Conservation (phyloP, 1,139 yeast genomes). For the Candida tunisiensis region DNA sequence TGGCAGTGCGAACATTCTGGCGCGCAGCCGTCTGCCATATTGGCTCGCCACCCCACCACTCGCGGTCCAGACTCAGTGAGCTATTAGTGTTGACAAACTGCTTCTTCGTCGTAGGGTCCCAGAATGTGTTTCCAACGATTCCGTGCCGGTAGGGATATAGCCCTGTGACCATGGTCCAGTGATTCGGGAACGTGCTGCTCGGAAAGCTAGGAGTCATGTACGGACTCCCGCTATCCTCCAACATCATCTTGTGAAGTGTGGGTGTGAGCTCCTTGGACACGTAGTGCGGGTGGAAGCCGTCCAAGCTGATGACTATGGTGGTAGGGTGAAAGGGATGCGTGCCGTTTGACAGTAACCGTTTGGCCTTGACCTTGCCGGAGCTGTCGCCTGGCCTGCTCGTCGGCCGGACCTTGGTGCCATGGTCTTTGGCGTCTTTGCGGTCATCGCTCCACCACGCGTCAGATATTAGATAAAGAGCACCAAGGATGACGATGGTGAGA, state of each 20-base stretch:
- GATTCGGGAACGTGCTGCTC: constrained; percentile 79
- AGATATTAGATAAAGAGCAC: no score
- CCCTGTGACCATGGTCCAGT: constrained; percentile 85
- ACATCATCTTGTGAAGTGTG: constrained; percentile 37
- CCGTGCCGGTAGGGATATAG: constrained; percentile 75
- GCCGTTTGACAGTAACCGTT: constrained; percentile 35
- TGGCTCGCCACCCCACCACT: constrained; percentile 88
- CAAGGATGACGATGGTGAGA: no score
- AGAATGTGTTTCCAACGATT: constrained; percentile 71
- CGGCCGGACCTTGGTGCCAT: no score
- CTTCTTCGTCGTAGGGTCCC: constrained; percentile 36
- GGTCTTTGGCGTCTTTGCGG: no score
- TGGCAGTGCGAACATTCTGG: constrained; percentile 54
- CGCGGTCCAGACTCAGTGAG: constrained; percentile 33
- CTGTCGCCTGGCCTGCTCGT: no score
- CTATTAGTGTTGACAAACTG: constrained; percentile 54
- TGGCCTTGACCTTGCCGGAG: constrained; percentile 5
- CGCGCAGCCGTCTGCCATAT: constrained; percentile 61
- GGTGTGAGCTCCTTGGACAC: constrained; percentile 58
- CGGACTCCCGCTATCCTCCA: constrained; percentile 52
- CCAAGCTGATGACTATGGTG: constrained; percentile 61
- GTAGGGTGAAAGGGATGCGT: constrained; percentile 63
- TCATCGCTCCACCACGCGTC: no score
- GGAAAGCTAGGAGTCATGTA: constrained; percentile 82
- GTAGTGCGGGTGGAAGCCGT: constrained; percentile 87